Evolutionary conservation across 2,329 filamentous ascomycete species (phyloP), one percentile per base, ranked within the genome.

Genomic region (Grosmannia clavigera): DNA sequence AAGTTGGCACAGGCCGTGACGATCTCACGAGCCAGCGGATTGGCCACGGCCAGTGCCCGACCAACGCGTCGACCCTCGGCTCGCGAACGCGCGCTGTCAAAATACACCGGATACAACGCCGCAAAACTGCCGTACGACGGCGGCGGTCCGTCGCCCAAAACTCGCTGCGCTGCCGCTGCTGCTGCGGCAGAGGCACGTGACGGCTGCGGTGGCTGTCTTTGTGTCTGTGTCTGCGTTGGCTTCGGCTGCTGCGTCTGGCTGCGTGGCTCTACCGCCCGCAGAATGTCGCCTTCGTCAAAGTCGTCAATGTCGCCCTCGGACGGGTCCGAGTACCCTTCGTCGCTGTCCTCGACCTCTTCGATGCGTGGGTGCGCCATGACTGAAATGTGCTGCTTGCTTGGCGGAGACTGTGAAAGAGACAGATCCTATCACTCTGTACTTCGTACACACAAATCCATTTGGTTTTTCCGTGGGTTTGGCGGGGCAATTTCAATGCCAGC

Each of bases 71-170:
- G 84, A 46, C 94, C 94, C 68, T 95, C 81, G 61, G 86, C 84
- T 61, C 92, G 85, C 51, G 83, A 82, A 57, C 89, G 84, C 29
- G 78, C 77, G 65, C 80, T 81, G 78, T 96, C 92, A 69, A 99
- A 99, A 80, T 99, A 99, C 62, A 97, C 77, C 0, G 94, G 92
- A 76, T 99, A 99, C 31, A 99, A 80, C 74, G 90, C 92, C 73
- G 94, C 88, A 77, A 85, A 96, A 73, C 84, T 77, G 69, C 87
- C 88, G 72, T 90, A 86, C 67, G 78, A 75, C 65, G 75, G 70
- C 58, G 80, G 70, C 69, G 58, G 67, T 64, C 43, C 65, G 66
- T 68, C 63, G 66, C 68, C 65, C 70, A 64, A 68, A 71, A 61
- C 67, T 66, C 65, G 67, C 71, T 66, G 61, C 65, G 66, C 67